These are phyloP conservation scores for Xylariaceae sp. DNA, from an alignment of 2,329 filamentous ascomycete genomes.

Conservation along the genomic window DNA sequence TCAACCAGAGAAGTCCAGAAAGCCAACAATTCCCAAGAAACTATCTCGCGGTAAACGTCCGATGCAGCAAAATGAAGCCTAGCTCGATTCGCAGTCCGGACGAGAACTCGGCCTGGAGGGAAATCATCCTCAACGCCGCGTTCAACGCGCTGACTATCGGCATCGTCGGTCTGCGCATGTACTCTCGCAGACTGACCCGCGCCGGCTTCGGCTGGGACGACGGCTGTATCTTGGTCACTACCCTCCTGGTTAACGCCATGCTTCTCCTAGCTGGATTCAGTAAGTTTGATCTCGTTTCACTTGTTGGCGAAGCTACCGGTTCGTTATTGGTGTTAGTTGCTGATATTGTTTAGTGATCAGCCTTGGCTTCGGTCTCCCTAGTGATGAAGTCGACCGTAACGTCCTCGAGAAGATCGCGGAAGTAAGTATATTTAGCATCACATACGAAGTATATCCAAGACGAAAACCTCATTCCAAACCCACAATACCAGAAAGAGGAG, in stretches of 20 bases:
- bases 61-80: neutral
- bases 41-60: too few species aligned
- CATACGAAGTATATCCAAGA: too few species aligned
- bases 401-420: neutral
- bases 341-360: constrained; percentile 1
- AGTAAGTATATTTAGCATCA: neutral
- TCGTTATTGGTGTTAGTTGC: too few species aligned
- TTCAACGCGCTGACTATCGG: constrained; percentile 6
- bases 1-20: too few species aligned
- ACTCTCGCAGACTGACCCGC: constrained; percentile 15
- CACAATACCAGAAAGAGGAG: neutral
- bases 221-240: constrained; percentile 15
- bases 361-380: constrained; percentile 12
- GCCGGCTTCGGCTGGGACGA: constrained; percentile 24
- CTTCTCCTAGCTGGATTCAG: constrained; percentile 2
- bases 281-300: neutral
- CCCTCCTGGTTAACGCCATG: constrained; percentile 4
- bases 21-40: too few species aligned
- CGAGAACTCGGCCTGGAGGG: neutral
- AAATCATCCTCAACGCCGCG: constrained; percentile 10
- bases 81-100: neutral
- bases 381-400: neutral
- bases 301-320: too few species aligned
- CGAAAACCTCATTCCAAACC: neutral
- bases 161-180: constrained; percentile 18